Base-by-base conservation (phyloP, 2,329 filamentous ascomycete genomes). In the Aspergillus cejpii region DNA sequence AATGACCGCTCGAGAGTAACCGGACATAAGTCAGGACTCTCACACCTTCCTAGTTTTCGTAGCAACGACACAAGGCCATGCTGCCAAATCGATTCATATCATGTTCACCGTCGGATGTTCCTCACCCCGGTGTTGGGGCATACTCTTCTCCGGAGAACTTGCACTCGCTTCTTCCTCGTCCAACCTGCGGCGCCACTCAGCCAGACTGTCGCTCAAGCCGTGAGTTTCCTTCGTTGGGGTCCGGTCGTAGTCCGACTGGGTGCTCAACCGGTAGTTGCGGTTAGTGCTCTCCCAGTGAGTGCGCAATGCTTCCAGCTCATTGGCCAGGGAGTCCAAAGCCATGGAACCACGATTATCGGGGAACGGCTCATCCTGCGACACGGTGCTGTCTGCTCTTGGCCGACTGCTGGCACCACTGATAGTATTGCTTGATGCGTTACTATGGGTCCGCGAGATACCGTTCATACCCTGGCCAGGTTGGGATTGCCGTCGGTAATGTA, bases 281-380 rank as follows among this genome's bases (percentile, higher is more conserved):
- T 91, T 96, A 10, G 89, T 95, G 29, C 84, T 87, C 70, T 97
- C 89, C 92, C 92, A 98, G 59, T 96, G 90, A 41, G 76, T 87
- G 41, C 91, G 81, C 38, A 98, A 75, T 10, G 87, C 85, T 64
- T 98, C 92, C 6, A 98, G 80, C 70, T 98, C 92, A 51, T 81
- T 88, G 8, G 92, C 91, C 19, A 98, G 79, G 52, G 84, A 92
- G 67, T 98, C 92, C 15, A 98, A 77, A 2, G 90, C 91, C 55
- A 83, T 72, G 1, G 78, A 81, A 42, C 80, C 81, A 39, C 81
- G 77, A 52, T 77, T 76, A 41, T 77, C 71, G 17, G 70, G 68
- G 51, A 68, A 67, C 8, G 61, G 55, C 17, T 67, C 64, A 27
- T 73, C 70, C 37, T 71, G 65, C 11, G 68, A 67, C 47, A 68